Conservation (phyloP, 2,329 filamentous ascomycete genomes). For the Paracoccidioides lutzii region DNA sequence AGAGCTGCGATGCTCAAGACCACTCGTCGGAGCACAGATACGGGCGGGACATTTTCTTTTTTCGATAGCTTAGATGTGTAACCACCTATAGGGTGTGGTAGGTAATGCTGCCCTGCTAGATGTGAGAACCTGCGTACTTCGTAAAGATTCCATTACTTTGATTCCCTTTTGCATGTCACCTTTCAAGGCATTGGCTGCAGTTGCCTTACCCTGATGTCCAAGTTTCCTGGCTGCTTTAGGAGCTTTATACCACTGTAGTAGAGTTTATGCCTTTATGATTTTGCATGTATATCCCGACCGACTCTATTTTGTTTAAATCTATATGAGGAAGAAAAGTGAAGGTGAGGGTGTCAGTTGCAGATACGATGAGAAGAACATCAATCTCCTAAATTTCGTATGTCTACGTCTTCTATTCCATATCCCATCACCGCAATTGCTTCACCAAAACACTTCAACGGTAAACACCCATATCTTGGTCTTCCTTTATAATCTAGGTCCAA, state of each 20-base stretch:
- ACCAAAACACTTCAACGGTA: background rate
- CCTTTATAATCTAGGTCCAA: background rate
- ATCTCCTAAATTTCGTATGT: background rate
- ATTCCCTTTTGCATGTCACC: too few relatives aligned
- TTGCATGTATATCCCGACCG: background rate
- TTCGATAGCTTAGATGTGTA: background rate
- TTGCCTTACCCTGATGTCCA: too few relatives aligned
- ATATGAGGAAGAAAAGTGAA: background rate
- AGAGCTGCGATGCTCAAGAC: constrained; percentile 50
- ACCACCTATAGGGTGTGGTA: background rate
- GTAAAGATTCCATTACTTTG: too few relatives aligned
- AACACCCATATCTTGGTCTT: background rate
- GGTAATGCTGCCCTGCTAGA: background rate
- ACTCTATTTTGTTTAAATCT: background rate
- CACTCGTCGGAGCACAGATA: constrained; percentile 54
- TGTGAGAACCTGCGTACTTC: background rate
- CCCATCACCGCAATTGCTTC: background rate
- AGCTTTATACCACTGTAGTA: background rate
- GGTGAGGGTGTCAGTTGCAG: background rate
- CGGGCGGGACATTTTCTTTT: constrained; percentile 42
- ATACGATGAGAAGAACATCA: background rate
- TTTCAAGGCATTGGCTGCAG: too few relatives aligned
- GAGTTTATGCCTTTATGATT: background rate
- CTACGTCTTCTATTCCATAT: background rate
- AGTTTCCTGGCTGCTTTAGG: background rate